phyloP scores from a whole-genome alignment of 192 early-diverging fungal genomes.

The Jimgerdemannia flammicorona region DNA sequence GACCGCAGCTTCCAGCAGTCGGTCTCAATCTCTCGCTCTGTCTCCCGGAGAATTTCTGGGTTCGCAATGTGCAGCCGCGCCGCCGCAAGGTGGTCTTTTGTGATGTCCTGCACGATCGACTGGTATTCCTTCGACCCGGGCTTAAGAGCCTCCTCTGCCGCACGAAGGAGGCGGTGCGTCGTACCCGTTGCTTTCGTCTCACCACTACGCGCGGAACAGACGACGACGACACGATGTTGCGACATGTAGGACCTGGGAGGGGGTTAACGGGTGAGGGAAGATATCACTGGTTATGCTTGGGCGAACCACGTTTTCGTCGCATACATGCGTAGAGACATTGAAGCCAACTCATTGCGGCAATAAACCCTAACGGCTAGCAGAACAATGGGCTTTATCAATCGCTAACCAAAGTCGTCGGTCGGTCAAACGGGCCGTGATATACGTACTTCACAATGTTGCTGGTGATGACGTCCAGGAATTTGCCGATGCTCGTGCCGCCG shows the following conservation, averaged over 20 bases:
- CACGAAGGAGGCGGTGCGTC: conserved; percentile 65
- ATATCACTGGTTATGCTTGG: background rate
- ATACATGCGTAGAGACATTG: too few relatives aligned
- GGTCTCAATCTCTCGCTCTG: conserved; percentile 61
- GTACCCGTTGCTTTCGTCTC: conserved; percentile 87
- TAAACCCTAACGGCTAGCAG: too few relatives aligned
- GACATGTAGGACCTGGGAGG: background rate
- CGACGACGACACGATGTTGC: conserved; percentile 73
- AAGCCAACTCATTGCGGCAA: too few relatives aligned
- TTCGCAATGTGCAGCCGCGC: conserved; percentile 52
- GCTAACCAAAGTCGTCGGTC: too few relatives aligned
- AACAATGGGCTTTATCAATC: too few relatives aligned
- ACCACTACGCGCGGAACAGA: conserved; percentile 93
- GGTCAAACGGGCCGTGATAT: too few relatives aligned
- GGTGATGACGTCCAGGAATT: conserved; percentile 68
- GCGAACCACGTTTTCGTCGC: too few relatives aligned
- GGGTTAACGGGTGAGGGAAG: background rate
- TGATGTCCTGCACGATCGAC: conserved; percentile 80
- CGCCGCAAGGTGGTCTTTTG: conserved; percentile 74
- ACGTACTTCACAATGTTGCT: conserved; percentile 83
- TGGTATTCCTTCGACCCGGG: conserved; percentile 65
- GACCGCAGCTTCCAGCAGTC: conserved; percentile 76
- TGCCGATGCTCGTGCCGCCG: conserved; percentile 96
- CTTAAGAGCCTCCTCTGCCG: conserved; percentile 68
- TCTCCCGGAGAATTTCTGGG: conserved; percentile 42